Percentiles rank a stretch among this genome's conserved stretches.
Conservation (phyloP, 2,329 filamentous ascomycete species). For the Penicillium sp. region DNA sequence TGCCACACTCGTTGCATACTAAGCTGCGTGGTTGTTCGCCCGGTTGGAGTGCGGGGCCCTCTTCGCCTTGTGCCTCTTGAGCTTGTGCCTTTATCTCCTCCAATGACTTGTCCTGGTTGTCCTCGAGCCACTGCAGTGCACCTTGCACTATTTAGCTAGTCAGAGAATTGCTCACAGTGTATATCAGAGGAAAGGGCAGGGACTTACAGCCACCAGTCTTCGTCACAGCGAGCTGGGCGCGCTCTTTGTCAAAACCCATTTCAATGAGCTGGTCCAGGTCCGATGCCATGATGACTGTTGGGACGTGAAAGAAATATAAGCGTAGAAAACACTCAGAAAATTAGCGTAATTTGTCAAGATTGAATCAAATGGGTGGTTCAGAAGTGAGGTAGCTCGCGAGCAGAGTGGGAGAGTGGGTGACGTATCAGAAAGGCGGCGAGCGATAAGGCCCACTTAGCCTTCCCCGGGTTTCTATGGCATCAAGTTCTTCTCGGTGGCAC, state of each 20-base stretch:
- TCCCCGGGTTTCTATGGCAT: slow-evolving; percentile 7
- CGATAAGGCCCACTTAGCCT: slow-evolving; percentile 15
- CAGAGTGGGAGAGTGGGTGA: slow-evolving; percentile 23
- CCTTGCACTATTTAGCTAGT: slow-evolving; percentile 64
- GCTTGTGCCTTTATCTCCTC: slow-evolving; percentile 70
- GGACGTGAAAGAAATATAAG: background rate
- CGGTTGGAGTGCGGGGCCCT: slow-evolving; percentile 64
- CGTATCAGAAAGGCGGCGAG: slow-evolving; percentile 29
- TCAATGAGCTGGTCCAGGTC: slow-evolving; percentile 61
- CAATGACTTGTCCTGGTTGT: slow-evolving; percentile 81
- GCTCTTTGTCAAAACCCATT: slow-evolving; percentile 78
- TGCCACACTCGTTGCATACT: slow-evolving; percentile 91
- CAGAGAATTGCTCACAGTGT: slow-evolving; percentile 3
- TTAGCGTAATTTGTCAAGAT: background rate
- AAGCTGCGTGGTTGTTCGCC: slow-evolving; percentile 75
- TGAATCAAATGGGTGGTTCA: background rate
- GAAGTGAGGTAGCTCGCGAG: slow-evolving; percentile 10
- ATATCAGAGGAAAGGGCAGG: background rate
- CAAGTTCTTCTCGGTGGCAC: background rate
- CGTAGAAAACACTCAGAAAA: background rate
- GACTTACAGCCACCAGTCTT: slow-evolving; percentile 73
- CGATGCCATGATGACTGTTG: slow-evolving; percentile 37
- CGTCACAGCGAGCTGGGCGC: slow-evolving; percentile 79
- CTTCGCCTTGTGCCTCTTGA: slow-evolving; percentile 50
- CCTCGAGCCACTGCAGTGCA: slow-evolving; percentile 91